Conservation (phyloP, 23 red algal genomes). For the Rhodosorus marinus region DNA sequence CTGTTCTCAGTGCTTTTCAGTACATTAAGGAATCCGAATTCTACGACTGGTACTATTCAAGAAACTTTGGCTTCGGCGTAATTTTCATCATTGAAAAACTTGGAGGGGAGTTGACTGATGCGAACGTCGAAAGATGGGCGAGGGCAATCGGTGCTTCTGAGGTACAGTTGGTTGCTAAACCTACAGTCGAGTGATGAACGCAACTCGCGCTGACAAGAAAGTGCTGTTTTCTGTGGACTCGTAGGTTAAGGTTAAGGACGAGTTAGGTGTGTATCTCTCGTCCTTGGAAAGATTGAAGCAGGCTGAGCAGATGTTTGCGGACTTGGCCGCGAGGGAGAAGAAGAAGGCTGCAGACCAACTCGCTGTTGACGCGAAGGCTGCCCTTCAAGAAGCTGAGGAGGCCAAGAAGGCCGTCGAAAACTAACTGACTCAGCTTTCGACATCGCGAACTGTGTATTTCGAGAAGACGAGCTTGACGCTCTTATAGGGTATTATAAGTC, state of each 20-base stretch:
- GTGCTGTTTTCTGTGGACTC: not conserved
- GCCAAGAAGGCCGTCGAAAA: too few relatives aligned
- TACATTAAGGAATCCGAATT: constrained; percentile 14
- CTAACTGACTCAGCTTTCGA: too few relatives aligned
- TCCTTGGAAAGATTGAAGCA: constrained; percentile 45
- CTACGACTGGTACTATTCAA: constrained; percentile 53
- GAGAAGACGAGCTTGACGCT: too few relatives aligned
- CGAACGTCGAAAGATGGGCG: constrained; percentile 36
- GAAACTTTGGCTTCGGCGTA: constrained; percentile 59
- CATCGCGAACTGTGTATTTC: too few relatives aligned
- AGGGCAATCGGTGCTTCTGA: constrained; percentile 5
- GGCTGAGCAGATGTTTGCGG: constrained; percentile 82
- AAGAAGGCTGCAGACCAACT: constrained; percentile 64
- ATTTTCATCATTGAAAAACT: constrained; percentile 33
- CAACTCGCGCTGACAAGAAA: not conserved
- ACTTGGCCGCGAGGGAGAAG: constrained; percentile 45
- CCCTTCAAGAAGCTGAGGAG: constrained; percentile 23
- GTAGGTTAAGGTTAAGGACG: not conserved
- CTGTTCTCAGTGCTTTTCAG: constrained; percentile 23
- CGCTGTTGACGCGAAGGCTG: constrained; percentile 39
- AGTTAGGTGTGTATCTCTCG: constrained; percentile 34
- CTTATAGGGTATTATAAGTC: too few relatives aligned
- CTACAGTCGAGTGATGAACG: too few relatives aligned
- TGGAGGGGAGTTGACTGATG: constrained; percentile 20
- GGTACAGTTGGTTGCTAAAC: constrained; percentile 23